phyloP scores from a whole-genome alignment of 345 rosid species.

The Acer saccharum region DNA sequence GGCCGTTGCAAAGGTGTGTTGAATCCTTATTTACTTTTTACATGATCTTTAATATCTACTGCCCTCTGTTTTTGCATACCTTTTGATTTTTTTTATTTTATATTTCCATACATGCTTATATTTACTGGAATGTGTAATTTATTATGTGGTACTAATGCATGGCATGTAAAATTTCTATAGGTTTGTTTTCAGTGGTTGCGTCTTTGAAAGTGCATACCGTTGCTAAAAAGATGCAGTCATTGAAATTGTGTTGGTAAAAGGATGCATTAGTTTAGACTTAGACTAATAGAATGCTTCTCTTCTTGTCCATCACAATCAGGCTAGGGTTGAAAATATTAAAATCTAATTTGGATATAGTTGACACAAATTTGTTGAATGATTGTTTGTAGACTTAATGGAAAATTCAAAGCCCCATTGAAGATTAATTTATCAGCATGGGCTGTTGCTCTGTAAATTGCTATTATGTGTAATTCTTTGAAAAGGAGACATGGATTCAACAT shows the following conservation, averaged over 20 bases:
- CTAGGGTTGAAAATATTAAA: not conserved
- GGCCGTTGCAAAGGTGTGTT: constrained; percentile 77
- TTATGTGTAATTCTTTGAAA: not conserved
- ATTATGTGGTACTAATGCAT: not conserved
- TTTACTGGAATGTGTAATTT: not conserved
- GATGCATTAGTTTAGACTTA: not conserved
- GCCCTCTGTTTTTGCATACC: not conserved
- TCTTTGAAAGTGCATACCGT: not conserved
- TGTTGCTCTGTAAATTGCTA: not conserved
- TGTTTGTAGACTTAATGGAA: not conserved
- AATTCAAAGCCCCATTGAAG: not conserved
- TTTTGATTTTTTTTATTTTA: constrained; percentile 11
- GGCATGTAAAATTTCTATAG: not conserved
- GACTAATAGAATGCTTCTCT: not conserved
- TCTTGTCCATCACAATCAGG: not conserved
- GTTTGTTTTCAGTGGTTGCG: not conserved
- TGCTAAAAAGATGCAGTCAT: not conserved
- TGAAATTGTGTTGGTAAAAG: not conserved
- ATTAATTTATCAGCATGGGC: not conserved
- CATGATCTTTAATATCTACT: not conserved
- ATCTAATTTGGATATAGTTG: not conserved
- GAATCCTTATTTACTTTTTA: not conserved
- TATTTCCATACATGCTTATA: not conserved
- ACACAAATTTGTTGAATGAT: not conserved
- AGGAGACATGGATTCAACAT: not conserved